Evolutionary conservation across 176 grass and related monocot species (phyloP).

Genomic region (Aegilops umbellulata): DNA sequence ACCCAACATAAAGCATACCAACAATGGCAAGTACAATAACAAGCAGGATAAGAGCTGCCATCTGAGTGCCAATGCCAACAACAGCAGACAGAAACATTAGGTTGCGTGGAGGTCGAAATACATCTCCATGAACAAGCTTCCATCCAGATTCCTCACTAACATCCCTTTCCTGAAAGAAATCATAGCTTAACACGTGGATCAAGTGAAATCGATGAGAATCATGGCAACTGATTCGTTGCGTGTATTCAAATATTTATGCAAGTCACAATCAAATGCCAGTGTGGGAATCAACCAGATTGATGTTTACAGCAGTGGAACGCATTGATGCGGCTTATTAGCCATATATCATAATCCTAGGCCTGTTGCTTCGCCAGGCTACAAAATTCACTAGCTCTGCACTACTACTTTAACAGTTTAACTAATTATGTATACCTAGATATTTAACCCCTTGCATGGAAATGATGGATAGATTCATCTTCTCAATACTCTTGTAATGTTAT

Average conservation of each 20-base stretch:
- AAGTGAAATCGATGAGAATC: background rate
- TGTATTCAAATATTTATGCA: background rate
- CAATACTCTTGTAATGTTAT: background rate
- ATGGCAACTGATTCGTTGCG: background rate
- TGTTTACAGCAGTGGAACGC: background rate
- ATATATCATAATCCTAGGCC: background rate
- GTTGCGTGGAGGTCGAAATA: slow-evolving; percentile 72
- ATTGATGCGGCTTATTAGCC: background rate
- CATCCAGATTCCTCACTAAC: slow-evolving; percentile 98
- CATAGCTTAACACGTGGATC: background rate
- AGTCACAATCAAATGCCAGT: background rate
- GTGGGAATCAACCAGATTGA: background rate
- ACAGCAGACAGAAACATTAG: slow-evolving; percentile 74
- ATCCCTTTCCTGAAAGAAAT: slow-evolving; percentile 78
- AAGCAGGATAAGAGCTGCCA: slow-evolving; percentile 81
- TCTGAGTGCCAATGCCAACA: slow-evolving; percentile 89
- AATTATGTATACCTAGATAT: slow-evolving; percentile 4
- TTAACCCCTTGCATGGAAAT: background rate
- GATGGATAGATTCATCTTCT: background rate
- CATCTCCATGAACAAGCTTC: slow-evolving; percentile 99
- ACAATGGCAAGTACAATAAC: slow-evolving; percentile 95
- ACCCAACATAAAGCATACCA: slow-evolving; percentile 97
- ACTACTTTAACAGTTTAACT: background rate
- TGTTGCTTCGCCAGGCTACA: background rate
- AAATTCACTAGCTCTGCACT: background rate